Base-by-base conservation (phyloP, 495 filamentous ascomycete species). In the Xanthoparmelia taractica region DNA sequence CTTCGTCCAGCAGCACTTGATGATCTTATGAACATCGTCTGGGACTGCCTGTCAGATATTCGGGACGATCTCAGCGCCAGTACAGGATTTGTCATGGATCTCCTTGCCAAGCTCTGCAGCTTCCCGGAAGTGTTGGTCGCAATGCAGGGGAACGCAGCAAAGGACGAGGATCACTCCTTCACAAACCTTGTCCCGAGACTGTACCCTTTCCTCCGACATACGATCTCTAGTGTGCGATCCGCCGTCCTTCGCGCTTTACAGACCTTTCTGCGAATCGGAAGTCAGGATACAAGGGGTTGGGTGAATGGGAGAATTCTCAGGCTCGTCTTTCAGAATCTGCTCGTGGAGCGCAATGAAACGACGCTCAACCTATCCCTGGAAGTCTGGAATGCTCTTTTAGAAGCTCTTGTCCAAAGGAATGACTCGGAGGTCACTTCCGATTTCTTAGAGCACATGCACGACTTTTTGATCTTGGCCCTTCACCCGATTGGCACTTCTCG, bases 81-180 rank as follows among this genome's bases (percentile, higher is more conserved):
- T 74, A 98, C 94, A 29, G 94, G 94, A 36, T 93, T 88, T 58
- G 93, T 98, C 48, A 98, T 98, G 94, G 94, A 98, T 70, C 82
- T 98, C 34, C 79, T 98, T 29, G 95, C 94, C 31, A 97, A 91
- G 68, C 84, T 98, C 38, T 98, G 95, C 75, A 89, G 91, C 63
- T 98, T 96, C 78, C 88, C 88, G 4, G 83, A 96, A 75, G 94
- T 97, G 33, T 76, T 98, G 61, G 85, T 92, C 66, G 89, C 94
- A 23, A 98, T 98, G 94, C 95, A 92, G 73, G 74, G 78, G 43
- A 96, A 96, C 63, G 94, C 94, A 29, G 84, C 86, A 23, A 80
- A 85, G 65, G 89, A 97, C 68, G 79, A 87, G 4, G 87, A 91
- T 66, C 85, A 92, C 54, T 94, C 92, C 50, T 98, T 98, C 73